Conservation (phyloP, 768 basidiomycete genomes). For the Xanthoconium purpureum region DNA sequence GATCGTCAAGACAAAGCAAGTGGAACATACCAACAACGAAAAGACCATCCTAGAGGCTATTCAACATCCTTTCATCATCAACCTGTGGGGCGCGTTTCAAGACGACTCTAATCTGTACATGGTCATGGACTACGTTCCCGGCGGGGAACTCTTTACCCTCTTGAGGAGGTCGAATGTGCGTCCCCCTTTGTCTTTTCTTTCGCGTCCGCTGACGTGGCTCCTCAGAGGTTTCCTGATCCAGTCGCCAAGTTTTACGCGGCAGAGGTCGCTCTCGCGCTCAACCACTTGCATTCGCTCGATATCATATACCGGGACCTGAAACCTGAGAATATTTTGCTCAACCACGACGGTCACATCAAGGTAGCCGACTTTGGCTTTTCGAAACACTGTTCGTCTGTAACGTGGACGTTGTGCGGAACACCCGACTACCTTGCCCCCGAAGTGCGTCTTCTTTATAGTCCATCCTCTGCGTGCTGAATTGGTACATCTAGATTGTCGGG, state of each 20-base stretch:
- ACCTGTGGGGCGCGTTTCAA: conserved; percentile 95
- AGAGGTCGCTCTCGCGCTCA: conserved; percentile 89
- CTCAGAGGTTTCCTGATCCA: conserved; percentile 89
- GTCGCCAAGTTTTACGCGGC: conserved; percentile 98
- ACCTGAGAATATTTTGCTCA: conserved; percentile 93
- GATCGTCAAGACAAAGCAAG: conserved; percentile 89
- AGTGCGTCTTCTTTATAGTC: conserved; percentile 39
- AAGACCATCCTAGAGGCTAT: conserved; percentile 80
- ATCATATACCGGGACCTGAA: conserved; percentile 98
- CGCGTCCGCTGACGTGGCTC: conserved; percentile 7
- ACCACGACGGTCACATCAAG: conserved; percentile 94
- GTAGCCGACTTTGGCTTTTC: conserved; percentile 97
- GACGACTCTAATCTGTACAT: conserved; percentile 93
- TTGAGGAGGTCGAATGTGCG: conserved; percentile 84
- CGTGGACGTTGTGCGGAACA: conserved; percentile 94
- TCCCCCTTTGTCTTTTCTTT: conserved; percentile 15
- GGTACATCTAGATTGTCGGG: conserved; percentile 56
- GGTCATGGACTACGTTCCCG: conserved; percentile 96
- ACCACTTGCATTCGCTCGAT: conserved; percentile 80
- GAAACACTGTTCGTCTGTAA: conserved; percentile 80
- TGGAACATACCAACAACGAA: conserved; percentile 97
- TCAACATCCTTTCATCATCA: conserved; percentile 92
- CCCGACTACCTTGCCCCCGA: conserved; percentile 98
- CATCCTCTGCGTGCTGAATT: conserved; percentile 4
- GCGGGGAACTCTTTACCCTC: conserved; percentile 94